Evolutionary conservation across 495 filamentous ascomycete genomes (phyloP).

Genomic region (Trichoderma orchidacearum): DNA sequence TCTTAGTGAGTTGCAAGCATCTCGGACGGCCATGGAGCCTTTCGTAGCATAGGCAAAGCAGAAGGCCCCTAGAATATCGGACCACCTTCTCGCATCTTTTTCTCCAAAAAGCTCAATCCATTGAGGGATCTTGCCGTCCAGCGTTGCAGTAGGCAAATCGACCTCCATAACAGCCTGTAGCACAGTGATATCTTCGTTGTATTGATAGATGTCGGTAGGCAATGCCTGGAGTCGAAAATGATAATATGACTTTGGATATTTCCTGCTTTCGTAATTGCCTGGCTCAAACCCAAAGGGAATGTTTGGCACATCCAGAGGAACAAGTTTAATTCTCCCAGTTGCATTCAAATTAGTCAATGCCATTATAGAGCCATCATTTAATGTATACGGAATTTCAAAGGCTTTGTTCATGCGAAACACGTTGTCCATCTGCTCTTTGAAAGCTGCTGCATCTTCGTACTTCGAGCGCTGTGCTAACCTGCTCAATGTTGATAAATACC

Average conservation of each 20-base stretch:
- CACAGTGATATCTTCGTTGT: conserved; percentile 39
- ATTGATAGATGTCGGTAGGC: conserved; percentile 45
- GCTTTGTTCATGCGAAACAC: conserved; percentile 26
- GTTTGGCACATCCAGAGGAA: conserved; percentile 42
- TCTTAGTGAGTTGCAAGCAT: conserved; percentile 39
- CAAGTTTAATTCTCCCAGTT: conserved; percentile 38
- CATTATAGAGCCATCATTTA: conserved; percentile 55
- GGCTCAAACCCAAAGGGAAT: conserved; percentile 65
- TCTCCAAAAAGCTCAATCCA: conserved; percentile 69
- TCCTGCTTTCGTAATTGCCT: conserved; percentile 52
- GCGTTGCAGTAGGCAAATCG: conserved; percentile 12
- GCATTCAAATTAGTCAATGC: conserved; percentile 57
- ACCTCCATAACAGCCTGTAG: conserved; percentile 17
- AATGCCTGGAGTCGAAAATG: conserved; percentile 48
- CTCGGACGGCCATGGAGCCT: conserved; percentile 39
- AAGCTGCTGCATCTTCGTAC: conserved; percentile 38
- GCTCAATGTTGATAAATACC: conserved; percentile 35
- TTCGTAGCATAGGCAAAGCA: conserved; percentile 44
- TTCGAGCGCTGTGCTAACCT: conserved; percentile 29
- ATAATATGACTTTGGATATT: conserved; percentile 49
- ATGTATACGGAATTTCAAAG: conserved; percentile 25
- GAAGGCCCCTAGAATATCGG: conserved; percentile 43
- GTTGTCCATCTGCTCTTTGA: conserved; percentile 46
- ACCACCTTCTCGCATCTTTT: conserved; percentile 51
- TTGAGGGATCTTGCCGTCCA: conserved; percentile 42